A percentile compares a stretch with the other conserved stretches of the same genome.
Conservation (phyloP, 306 rosid genomes). For the Sesbania bispinosa region DNA sequence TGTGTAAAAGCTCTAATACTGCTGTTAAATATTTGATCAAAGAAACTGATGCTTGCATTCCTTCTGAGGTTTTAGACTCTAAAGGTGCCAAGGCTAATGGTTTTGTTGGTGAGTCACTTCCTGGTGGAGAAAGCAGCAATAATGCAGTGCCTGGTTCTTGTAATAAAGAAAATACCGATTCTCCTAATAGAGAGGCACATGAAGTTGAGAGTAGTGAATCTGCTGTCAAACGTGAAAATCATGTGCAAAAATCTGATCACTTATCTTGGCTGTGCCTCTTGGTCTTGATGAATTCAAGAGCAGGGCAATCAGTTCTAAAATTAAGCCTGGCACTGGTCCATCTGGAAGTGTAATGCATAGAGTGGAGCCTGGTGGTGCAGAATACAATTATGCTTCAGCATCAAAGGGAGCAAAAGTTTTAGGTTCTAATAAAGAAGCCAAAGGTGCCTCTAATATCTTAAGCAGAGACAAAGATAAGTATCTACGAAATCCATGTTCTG, state of each 20-base stretch:
- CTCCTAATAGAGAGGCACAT: constrained; percentile 32
- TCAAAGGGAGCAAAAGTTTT: constrained; percentile 99
- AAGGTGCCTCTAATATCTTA: constrained; percentile 89
- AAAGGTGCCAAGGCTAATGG: constrained; percentile 27
- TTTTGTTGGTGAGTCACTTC: constrained; percentile 28
- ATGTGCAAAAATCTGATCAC: constrained; percentile 46
- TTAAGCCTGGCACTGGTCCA: constrained; percentile 50
- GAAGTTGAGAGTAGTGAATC: constrained; percentile 36
- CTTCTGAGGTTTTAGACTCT: constrained; percentile 30
- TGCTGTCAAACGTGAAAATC: constrained; percentile 44
- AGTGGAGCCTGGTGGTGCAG: constrained; percentile 87
- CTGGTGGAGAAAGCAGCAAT: constrained; percentile 28
- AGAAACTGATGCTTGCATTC: constrained; percentile 22
- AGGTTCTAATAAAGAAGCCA: constrained; percentile 94
- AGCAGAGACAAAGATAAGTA: constrained; percentile 86
- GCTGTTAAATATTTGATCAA: constrained; percentile 5
- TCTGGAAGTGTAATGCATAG: constrained; percentile 65
- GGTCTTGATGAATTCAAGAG: constrained; percentile 98
- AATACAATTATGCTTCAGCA: constrained; percentile 89
- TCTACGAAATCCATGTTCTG: constrained; percentile 95
- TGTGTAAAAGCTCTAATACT: constrained; percentile 31
- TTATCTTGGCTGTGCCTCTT: constrained; percentile 56
- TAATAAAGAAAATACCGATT: constrained; percentile 20
- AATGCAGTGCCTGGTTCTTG: constrained; percentile 18
- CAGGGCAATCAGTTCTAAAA: constrained; percentile 62